phyloP scores from a whole-genome alignment of 1,284 basidiomycete genomes.

The Polyporus tsugae region DNA sequence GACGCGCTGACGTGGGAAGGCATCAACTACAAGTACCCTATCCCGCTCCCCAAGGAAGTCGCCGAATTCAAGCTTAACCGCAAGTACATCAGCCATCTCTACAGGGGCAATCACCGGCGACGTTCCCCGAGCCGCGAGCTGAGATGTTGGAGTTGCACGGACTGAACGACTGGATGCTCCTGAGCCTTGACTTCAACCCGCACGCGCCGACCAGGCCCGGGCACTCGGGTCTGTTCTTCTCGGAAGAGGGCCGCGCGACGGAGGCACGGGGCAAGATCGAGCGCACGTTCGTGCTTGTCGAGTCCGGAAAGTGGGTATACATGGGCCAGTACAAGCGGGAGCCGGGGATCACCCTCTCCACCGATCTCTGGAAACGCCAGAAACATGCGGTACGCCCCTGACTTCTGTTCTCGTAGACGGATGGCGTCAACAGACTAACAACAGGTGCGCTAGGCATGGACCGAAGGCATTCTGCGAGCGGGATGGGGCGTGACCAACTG shows the following conservation, averaged over 20 bases:
- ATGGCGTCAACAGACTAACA: neutral
- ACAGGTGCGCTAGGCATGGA: conserved; percentile 14
- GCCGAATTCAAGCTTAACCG: conserved; percentile 34
- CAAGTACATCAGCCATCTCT: conserved; percentile 41
- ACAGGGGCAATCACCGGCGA: conserved; percentile 44
- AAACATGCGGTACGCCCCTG: neutral
- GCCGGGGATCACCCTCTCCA: conserved; percentile 1
- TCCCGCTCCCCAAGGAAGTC: conserved; percentile 19
- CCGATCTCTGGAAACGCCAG: conserved; percentile 6
- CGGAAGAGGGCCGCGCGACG: neutral
- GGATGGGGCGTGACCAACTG: neutral
- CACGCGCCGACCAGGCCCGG: conserved; percentile 18
- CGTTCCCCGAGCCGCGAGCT: conserved; percentile 34
- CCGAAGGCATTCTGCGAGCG: neutral
- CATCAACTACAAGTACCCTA: conserved; percentile 16
- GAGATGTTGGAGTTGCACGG: conserved; percentile 12
- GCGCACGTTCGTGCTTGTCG: conserved; percentile 9
- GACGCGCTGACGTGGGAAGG: conserved; percentile 17
- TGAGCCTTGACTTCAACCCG: conserved; percentile 15
- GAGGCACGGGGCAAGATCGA: neutral
- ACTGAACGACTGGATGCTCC: conserved; percentile 12
- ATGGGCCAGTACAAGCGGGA: conserved; percentile 13
- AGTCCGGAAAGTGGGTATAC: conserved; percentile 12
- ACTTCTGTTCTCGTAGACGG: neutral
- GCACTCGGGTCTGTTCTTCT: conserved; percentile 11